A percentile compares a stretch with the other conserved stretches of the same genome.
phyloP scores from a whole-genome alignment of 192 early-diverging fungal species.

The Mortierella claussenii region DNA sequence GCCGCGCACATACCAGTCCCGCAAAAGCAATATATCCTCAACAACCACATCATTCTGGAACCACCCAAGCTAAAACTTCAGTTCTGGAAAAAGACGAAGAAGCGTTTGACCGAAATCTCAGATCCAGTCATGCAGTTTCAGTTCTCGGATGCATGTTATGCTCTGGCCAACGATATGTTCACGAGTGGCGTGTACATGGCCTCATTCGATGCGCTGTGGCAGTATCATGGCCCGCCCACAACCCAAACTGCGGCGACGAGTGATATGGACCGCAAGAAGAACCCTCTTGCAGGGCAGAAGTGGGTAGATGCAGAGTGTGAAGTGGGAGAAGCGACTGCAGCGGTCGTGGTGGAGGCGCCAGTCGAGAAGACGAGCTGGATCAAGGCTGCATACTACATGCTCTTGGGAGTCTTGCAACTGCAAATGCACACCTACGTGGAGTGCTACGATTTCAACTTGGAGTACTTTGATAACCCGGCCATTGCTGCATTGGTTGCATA shows the following conservation, averaged over 20 bases:
- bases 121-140: conserved; percentile 33
- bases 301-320: neutral
- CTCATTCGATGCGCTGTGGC: conserved; percentile 4
- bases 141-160: neutral
- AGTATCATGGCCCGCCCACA: neutral
- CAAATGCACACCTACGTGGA: neutral
- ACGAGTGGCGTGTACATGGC: conserved; percentile 4
- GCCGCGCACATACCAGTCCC: conserved; percentile 6
- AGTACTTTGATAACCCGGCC: conserved; percentile 26
- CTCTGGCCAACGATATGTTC: neutral
- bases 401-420: neutral
- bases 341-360: neutral
- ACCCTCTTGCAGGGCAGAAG: too few relatives aligned
- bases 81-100: conserved; percentile 18
- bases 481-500: conserved; percentile 28
- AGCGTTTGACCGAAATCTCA: neutral
- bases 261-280: too few relatives aligned
- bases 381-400: neutral
- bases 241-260: neutral
- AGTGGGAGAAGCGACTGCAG: neutral
- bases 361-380: neutral
- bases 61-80: neutral
- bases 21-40: conserved; percentile 11
- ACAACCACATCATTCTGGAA: conserved; percentile 7
- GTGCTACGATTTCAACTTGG: neutral